Evolutionary conservation across 805 yeast genomes (phyloP), one percentile per base, ranked within the genome.

Genomic region (Starmerella vaccinii): DNA sequence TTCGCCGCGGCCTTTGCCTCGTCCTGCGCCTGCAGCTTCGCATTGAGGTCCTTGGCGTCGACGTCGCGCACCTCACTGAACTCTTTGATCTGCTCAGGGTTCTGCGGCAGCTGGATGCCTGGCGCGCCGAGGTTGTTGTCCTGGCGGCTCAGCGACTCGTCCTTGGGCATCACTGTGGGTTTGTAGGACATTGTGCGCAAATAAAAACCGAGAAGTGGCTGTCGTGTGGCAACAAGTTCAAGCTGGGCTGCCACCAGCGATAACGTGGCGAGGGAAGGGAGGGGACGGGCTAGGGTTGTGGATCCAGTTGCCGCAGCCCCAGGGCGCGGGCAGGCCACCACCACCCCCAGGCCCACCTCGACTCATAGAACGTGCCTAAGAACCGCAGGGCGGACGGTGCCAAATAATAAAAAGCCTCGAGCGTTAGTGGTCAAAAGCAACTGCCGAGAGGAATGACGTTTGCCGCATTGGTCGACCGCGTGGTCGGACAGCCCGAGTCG

Each of bases 401-500:
- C n/a, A n/a, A n/a, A n/a, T n/a, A 9, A 18, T 13, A 7, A 16
- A 16, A 9, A 33, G 37, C 37, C 16, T 7, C n/a, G 16, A 10
- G 13, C 7, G 13, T 13, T 33, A 8, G 7, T 7, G 12, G 39
- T 5, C 21, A 34, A 8, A 5, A n/a, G 5, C 21, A 12, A 7
- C 23, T 9, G 23, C 40, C 5, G 21, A 13, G 24, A 26, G 13
- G 13, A 13, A 59, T 58, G 62, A 21, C 47, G 16, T 40, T 53
- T 18, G 27, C 49, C 2, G 26, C 43, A 6, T 41, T 66, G 16
- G 23, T 83, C 51, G 73, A 76, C 60, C 81, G 77, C 59, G 62
- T 84, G 19, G 69, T 78, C 42, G 86, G 89, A 5, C 92, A 85
- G 64, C 95, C 94, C 0, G 73, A 70, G 12, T 76, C 84, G 7